Percentiles rank a stretch among this genome's conserved stretches.
Evolutionary conservation across 177 flowering plant species (phyloP).

Genomic region (Vitis hybrid): DNA sequence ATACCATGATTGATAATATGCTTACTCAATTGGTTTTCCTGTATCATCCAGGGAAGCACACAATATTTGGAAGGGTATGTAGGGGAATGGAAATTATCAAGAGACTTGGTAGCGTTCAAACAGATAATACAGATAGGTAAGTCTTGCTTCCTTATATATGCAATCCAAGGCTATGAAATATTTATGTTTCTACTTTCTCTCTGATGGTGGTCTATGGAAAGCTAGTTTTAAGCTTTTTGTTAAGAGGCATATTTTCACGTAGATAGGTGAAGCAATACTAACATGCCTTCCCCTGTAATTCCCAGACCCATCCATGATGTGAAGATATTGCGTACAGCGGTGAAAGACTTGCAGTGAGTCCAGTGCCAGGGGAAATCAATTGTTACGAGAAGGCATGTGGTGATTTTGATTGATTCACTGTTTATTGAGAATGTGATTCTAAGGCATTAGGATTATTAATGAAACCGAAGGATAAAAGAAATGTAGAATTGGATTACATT

Average conservation of each 20-base stretch:
- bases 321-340: conserved; percentile 69
- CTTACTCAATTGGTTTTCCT: background rate
- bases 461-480: too few species aligned
- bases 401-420: background rate
- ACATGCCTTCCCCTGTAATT: conserved; percentile 6
- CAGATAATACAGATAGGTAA: conserved; percentile 89
- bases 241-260: too few species aligned
- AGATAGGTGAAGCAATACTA: background rate
- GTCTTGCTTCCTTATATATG: background rate
- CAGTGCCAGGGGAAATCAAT: background rate
- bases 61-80: conserved; percentile 96
- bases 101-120: conserved; percentile 96
- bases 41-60: conserved; percentile 76
- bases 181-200: background rate
- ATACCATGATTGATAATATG: background rate
- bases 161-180: background rate
- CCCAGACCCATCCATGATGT: conserved; percentile 90
- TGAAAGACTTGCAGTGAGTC: conserved; percentile 44
- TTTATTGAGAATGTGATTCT: too few species aligned
- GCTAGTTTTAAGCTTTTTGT: too few species aligned
- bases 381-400: background rate
- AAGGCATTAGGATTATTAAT: too few species aligned
- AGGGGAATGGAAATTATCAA: conserved; percentile 95
- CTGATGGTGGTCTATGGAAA: too few species aligned
- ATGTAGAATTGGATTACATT: too few species aligned